A percentile compares a stretch with the other conserved stretches of the same genome.
Evolutionary conservation across 108 stramenopile species (phyloP).

Genomic region (Mayamaea pseudoterrestris): DNA sequence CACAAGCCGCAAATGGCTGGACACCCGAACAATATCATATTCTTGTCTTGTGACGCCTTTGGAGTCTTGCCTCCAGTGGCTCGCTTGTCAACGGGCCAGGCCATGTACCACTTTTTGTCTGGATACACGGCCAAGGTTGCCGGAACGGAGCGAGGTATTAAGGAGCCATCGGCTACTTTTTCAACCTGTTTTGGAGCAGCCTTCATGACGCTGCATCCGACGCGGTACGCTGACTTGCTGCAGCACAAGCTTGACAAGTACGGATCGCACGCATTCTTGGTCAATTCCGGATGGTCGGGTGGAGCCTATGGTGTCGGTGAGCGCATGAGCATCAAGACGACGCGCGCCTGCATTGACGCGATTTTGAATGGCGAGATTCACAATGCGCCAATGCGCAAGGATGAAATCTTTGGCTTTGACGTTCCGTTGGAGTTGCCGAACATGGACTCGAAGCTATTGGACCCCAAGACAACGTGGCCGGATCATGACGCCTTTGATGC

Average conservation of each 20-base stretch:
- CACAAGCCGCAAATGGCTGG: slow-evolving; percentile 89
- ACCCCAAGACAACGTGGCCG: slow-evolving; percentile 84
- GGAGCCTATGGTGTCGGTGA: slow-evolving; percentile 89
- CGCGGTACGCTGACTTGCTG: slow-evolving; percentile 89
- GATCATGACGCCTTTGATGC: slow-evolving; percentile 80
- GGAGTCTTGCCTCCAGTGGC: slow-evolving; percentile 96
- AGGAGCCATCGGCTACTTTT: slow-evolving; percentile 89
- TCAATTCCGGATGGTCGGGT: slow-evolving; percentile 98
- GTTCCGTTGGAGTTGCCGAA: slow-evolving; percentile 76
- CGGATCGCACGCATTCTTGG: slow-evolving; percentile 82
- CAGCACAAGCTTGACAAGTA: slow-evolving; percentile 84
- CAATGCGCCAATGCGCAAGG: slow-evolving; percentile 56
- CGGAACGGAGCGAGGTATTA: slow-evolving; percentile 95
- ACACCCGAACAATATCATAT: slow-evolving; percentile 92
- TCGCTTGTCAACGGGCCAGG: slow-evolving; percentile 82
- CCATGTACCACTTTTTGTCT: slow-evolving; percentile 96
- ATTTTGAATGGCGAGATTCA: slow-evolving; percentile 90
- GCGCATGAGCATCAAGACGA: slow-evolving; percentile 96
- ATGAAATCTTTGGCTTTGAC: slow-evolving; percentile 87
- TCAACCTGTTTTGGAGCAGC: slow-evolving; percentile 95
- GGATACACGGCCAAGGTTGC: slow-evolving; percentile 99
- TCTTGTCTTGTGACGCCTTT: slow-evolving; percentile 96
- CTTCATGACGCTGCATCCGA: slow-evolving; percentile 94
- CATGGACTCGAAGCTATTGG: slow-evolving; percentile 67
- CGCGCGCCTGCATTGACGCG: slow-evolving; percentile 88